Base-by-base conservation (phyloP, 2,329 filamentous ascomycete species). In the Nigrospora oryzae region DNA sequence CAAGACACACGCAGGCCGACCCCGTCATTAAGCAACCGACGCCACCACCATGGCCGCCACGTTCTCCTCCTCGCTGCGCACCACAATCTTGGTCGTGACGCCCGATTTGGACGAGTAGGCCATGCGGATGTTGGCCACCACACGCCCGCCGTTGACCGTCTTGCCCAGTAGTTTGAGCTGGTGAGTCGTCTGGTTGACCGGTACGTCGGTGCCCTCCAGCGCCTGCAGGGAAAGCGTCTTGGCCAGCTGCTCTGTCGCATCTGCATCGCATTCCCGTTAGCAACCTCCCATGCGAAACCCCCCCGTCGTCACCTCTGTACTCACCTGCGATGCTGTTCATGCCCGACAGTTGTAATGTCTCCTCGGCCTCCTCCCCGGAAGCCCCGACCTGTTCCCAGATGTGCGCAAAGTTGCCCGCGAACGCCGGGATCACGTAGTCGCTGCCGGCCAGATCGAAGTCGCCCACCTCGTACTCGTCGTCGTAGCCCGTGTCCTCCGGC, bases 401-500 rank as follows among this genome's bases (percentile, higher is more conserved):
- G 58, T 95, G 89, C 61, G 87, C 89, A 63, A 97, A 98, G 73
- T 89, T 95, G 63, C 90, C 86, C 15, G 90, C 90, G 64, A 95
- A 98, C 2, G 89, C 84, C 16, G 93, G 93, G 40, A 95, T 78
- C 50, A 98, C 82, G 66, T 96, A 98, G 65, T 98, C 93, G 54
- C 89, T 89, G 47, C 91, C 93, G 15, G 81, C 78, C 49, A 98
- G 79, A 50, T 96, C 90, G 49, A 97, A 81, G 61, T 96, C 89
- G 50, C 93, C 89, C 48, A 97, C 86, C 68, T 96, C 88, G 62
- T 98, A 98, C 69, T 98, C 93, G 59, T 98, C 93, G 43, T 97
- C 91, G 64, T 97, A 97, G 38, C 93, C 93, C 39, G 71, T 77
- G 14, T 95, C 89, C 64, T 98, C 93, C 1, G 91, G 87, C 67